phyloP scores from a whole-genome alignment of 495 filamentous ascomycete species.

The Margaritispora aquatica region DNA sequence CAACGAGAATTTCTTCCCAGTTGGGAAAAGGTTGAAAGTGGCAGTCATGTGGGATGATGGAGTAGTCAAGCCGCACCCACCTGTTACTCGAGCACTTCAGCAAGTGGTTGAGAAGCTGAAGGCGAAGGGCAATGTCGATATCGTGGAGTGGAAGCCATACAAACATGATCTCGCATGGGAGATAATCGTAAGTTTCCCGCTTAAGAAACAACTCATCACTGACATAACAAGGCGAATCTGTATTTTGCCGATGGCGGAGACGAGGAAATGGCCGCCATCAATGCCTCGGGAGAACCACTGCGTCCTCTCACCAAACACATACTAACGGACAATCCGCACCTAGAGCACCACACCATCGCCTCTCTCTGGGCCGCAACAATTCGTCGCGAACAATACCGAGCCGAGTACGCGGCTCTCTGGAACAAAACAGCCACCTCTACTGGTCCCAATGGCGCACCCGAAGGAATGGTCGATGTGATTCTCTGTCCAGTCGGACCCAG shows the following conservation, averaged over 20 bases:
- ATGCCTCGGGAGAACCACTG: constrained; percentile 50
- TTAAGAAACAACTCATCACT: not conserved
- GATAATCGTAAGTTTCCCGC: constrained; percentile 36
- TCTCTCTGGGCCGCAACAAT: constrained; percentile 28
- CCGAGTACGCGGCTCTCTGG: constrained; percentile 53
- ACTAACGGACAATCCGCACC: constrained; percentile 39
- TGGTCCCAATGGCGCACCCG: constrained; percentile 5
- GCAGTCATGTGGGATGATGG: constrained; percentile 68
- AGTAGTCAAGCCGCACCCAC: constrained; percentile 66
- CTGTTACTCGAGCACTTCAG: constrained; percentile 53
- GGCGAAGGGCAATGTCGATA: constrained; percentile 39
- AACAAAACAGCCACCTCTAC: constrained; percentile 35
- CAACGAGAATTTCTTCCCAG: constrained; percentile 25
- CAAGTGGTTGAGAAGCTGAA: constrained; percentile 49
- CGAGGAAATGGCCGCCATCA: constrained; percentile 41
- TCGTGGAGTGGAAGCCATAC: constrained; percentile 62
- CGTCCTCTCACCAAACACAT: constrained; percentile 44
- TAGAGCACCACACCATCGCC: constrained; percentile 32
- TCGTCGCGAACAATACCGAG: constrained; percentile 50
- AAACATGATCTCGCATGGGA: constrained; percentile 55
- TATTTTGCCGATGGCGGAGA: constrained; percentile 52
- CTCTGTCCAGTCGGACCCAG: constrained; percentile 57
- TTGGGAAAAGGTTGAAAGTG: constrained; percentile 50
- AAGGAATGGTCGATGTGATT: constrained; percentile 57
- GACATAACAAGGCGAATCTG: constrained; percentile 33